Evolutionary conservation across 2,329 filamentous ascomycete genomes (phyloP).

Genomic region (Clonostachys sp.): DNA sequence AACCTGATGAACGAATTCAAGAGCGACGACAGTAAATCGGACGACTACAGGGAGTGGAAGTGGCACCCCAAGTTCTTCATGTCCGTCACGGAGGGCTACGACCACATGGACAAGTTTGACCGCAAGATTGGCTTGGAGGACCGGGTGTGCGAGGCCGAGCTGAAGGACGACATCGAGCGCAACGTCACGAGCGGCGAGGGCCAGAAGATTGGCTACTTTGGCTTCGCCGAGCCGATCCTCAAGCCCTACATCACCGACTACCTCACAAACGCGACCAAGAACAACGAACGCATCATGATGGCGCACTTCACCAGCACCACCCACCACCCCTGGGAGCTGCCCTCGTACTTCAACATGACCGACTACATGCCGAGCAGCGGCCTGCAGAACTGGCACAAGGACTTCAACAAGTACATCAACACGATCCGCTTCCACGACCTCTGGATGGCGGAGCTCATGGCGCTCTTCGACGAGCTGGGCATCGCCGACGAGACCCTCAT

Average conservation of each 20-base stretch:
- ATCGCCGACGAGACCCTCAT: constrained; percentile 38
- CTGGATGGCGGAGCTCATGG: constrained; percentile 30
- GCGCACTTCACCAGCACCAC: constrained; percentile 27
- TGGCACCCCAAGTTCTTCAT: constrained; percentile 9
- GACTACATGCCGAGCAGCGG: constrained; percentile 15
- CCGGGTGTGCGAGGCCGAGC: constrained; percentile 8
- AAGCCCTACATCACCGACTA: constrained; percentile 28
- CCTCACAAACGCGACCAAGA: constrained; percentile 17
- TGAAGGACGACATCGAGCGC: constrained; percentile 5
- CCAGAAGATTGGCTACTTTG: constrained; percentile 31
- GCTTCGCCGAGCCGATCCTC: constrained; percentile 31
- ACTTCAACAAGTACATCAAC: constrained; percentile 34
- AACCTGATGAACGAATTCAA: constrained; percentile 10
- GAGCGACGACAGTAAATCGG: constrained; percentile 1
- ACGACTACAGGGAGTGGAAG: constrained; percentile 6
- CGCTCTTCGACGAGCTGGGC: constrained; percentile 32
- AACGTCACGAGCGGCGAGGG: constrained; percentile 3
- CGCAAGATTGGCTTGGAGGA: constrained; percentile 12
- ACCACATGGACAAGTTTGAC: constrained; percentile 8
- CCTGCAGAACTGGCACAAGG: constrained; percentile 4
- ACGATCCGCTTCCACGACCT: constrained; percentile 28
- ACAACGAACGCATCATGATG: constrained; percentile 23
- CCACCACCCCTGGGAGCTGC: constrained; percentile 36
- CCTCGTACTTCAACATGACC: constrained; percentile 20
- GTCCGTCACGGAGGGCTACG: constrained; percentile 9